Conservation (phyloP, 139 green algal genomes). For the Closterium sp. region DNA sequence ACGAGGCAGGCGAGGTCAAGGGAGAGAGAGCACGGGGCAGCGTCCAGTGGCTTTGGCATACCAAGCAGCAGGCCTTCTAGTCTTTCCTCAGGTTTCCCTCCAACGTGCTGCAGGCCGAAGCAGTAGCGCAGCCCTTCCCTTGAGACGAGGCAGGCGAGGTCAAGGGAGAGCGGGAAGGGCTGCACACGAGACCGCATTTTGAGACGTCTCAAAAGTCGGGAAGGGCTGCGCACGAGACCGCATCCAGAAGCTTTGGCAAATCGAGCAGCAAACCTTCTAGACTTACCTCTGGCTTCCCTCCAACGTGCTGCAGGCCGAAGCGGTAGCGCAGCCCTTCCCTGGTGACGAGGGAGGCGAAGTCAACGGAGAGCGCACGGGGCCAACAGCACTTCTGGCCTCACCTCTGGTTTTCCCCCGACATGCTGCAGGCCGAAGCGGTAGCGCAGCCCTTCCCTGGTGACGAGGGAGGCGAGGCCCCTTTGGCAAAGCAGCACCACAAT, state of each 20-base stretch:
- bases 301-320: slow-evolving; percentile 37
- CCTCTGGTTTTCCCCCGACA: too few relatives aligned
- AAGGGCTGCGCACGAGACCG: slow-evolving; percentile 19
- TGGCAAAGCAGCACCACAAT: too few relatives aligned
- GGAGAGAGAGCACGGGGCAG: slow-evolving; percentile 14
- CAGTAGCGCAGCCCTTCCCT: slow-evolving; percentile 34
- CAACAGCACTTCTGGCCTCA: too few relatives aligned
- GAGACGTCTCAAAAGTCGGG: too few relatives aligned
- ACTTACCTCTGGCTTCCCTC: background rate
- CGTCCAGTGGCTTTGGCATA: too few relatives aligned
- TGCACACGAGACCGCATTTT: too few relatives aligned
- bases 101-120: slow-evolving; percentile 34
- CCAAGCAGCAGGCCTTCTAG: too few relatives aligned
- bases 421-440: too few relatives aligned
- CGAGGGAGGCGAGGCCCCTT: too few relatives aligned
- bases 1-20: slow-evolving; percentile 27
- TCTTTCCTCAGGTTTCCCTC: background rate
- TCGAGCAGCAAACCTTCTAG: too few relatives aligned
- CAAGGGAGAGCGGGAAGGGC: slow-evolving; percentile 42
- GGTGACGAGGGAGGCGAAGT: slow-evolving; percentile 26
- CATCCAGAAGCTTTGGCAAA: slow-evolving; percentile 21
- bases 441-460: too few relatives aligned
- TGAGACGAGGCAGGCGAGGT: slow-evolving; percentile 20
- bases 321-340: slow-evolving; percentile 37
- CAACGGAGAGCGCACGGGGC: slow-evolving; percentile 32